Conservation (phyloP, 345 rosid species). For the Lepidium didymum region DNA sequence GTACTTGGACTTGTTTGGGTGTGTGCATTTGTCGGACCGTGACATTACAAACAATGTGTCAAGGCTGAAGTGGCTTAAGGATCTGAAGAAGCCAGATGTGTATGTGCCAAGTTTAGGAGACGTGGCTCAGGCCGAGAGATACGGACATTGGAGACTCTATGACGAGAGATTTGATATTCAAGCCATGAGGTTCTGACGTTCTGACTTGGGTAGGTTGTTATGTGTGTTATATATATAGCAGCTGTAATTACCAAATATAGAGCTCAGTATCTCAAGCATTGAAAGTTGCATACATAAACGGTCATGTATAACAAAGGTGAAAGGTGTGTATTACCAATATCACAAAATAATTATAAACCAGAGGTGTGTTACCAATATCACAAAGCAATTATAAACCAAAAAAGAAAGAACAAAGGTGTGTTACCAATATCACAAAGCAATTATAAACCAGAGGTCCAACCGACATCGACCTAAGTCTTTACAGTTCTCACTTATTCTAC, state of each 20-base stretch:
- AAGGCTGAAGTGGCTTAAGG: conserved; percentile 46
- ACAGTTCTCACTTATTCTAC: background rate
- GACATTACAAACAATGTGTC: conserved; percentile 43
- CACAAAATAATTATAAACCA: background rate
- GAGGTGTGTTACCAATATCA: background rate
- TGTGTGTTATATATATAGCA: background rate
- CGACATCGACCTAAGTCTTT: background rate
- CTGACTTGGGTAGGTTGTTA: background rate
- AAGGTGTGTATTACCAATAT: background rate
- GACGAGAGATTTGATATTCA: conserved; percentile 81
- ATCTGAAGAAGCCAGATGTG: conserved; percentile 56
- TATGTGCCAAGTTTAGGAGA: conserved; percentile 50
- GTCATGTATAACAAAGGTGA: background rate
- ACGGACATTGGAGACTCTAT: conserved; percentile 77
- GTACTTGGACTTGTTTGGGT: conserved; percentile 63
- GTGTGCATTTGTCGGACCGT: conserved; percentile 64
- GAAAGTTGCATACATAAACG: background rate
- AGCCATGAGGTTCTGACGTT: conserved; percentile 33
- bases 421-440: background rate
- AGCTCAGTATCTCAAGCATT: background rate
- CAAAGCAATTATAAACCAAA: background rate
- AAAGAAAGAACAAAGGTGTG: background rate
- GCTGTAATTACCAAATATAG: background rate
- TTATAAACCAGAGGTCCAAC: background rate
- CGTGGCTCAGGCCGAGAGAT: conserved; percentile 51